Evolutionary conservation across 2,329 filamentous ascomycete genomes (phyloP).

Genomic region (Plenodomus tracheiphilus): DNA sequence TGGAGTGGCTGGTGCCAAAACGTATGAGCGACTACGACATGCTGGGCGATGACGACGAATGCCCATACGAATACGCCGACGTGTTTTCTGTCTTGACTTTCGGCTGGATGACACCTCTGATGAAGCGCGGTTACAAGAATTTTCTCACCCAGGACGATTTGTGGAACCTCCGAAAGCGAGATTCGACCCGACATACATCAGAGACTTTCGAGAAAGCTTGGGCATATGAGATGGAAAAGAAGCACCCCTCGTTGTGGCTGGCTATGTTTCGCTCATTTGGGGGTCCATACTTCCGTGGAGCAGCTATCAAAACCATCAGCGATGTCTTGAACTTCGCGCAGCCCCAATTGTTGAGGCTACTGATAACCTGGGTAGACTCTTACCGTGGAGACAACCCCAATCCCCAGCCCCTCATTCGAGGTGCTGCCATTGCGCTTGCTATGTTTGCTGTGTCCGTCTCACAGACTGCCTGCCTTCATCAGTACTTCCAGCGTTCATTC

Average conservation of each 20-base stretch:
- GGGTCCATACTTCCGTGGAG: conserved; percentile 77
- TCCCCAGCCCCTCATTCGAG: conserved; percentile 79
- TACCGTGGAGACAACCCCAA: conserved; percentile 64
- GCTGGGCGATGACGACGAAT: conserved; percentile 69
- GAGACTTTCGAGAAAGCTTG: conserved; percentile 73
- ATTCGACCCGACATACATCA: conserved; percentile 77
- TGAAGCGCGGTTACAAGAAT: conserved; percentile 90
- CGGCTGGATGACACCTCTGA: conserved; percentile 98
- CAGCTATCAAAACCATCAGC: conserved; percentile 85
- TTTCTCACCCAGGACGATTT: conserved; percentile 93
- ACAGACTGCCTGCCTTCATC: conserved; percentile 90
- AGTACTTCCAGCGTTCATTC: conserved; percentile 96
- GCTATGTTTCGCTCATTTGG: conserved; percentile 84
- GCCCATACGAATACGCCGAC: conserved; percentile 85
- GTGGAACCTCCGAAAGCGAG: conserved; percentile 83
- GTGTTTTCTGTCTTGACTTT: conserved; percentile 94
- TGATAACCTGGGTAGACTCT: conserved; percentile 84
- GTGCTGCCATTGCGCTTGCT: conserved; percentile 81
- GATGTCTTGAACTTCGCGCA: conserved; percentile 86
- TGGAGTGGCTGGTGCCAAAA: conserved; percentile 90
- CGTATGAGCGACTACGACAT: conserved; percentile 70
- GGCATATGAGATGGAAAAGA: conserved; percentile 72
- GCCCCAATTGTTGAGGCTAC: conserved; percentile 80
- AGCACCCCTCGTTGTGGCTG: conserved; percentile 80
- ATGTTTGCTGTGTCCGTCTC: conserved; percentile 89